phyloP scores from a whole-genome alignment of 257 asterid genomes.

The Coffea canephora region DNA sequence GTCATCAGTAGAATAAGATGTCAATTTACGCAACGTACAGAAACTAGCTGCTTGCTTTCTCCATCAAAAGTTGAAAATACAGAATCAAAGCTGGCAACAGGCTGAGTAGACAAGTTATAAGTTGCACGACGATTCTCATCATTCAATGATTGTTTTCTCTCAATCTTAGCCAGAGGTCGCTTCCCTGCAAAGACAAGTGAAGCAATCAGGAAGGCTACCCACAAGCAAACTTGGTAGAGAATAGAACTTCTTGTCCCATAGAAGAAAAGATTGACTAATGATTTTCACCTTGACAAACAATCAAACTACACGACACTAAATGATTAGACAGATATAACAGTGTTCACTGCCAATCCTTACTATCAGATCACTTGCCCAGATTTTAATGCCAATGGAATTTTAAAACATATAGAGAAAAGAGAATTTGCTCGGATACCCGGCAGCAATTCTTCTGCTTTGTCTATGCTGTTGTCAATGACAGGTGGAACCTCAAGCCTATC shows the following conservation, averaged over 20 bases:
- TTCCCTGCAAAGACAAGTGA: conserved; percentile 46
- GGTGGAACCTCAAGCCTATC: conserved; percentile 63
- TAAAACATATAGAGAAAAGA: neutral
- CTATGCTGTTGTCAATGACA: conserved; percentile 54
- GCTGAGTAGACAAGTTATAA: conserved; percentile 51
- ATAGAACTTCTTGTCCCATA: neutral
- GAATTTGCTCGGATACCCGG: conserved; percentile 47
- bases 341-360: neutral
- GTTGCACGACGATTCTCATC: conserved; percentile 86
- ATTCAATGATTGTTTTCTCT: conserved; percentile 49
- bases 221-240: neutral
- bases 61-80: conserved; percentile 78
- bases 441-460: conserved; percentile 66
- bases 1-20: neutral
- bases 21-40: conserved; percentile 50
- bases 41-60: conserved; percentile 87
- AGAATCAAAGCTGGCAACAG: conserved; percentile 50
- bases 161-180: conserved; percentile 49
- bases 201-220: neutral
- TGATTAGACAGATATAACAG: neutral
- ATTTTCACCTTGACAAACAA: neutral
- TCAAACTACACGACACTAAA: neutral
- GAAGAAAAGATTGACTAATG: neutral
- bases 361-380: neutral
- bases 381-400: neutral